These are phyloP conservation scores for Colletotrichum horii DNA, from an alignment of 2,329 filamentous ascomycete species.

Conservation along the genomic window DNA sequence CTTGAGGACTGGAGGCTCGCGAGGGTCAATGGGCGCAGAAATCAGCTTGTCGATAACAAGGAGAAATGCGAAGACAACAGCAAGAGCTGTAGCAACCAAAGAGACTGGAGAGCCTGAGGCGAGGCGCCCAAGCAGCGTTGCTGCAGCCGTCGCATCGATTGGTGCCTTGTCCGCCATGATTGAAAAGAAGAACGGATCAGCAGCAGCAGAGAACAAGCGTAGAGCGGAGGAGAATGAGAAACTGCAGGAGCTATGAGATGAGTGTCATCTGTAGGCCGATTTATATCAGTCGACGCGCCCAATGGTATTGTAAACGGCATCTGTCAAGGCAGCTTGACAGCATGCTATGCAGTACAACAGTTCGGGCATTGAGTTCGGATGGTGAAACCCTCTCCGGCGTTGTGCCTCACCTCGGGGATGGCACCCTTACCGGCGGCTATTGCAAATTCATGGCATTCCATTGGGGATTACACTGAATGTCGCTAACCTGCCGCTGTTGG, in stretches of 20 bases:
- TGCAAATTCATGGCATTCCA: not conserved
- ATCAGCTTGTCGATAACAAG: not conserved
- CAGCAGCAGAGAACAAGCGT: not conserved
- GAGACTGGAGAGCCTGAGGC: not conserved
- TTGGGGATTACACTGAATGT: not conserved
- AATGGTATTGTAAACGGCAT: not conserved
- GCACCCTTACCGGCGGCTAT: not conserved
- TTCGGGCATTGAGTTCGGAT: not conserved
- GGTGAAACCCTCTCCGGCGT: not conserved
- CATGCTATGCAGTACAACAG: not conserved
- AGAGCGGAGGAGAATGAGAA: not conserved
- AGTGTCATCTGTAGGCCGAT: not conserved
- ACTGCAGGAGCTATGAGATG: not conserved
- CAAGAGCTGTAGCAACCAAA: not conserved
- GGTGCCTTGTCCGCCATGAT: not conserved
- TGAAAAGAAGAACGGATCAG: not conserved
- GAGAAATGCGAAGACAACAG: not conserved
- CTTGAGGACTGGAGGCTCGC: conserved; percentile 47
- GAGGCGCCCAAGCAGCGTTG: not conserved
- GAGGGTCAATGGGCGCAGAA: conserved; percentile 28
- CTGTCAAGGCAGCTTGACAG: not conserved
- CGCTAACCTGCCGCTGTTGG: not conserved
- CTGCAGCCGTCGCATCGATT: not conserved
- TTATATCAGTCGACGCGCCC: not conserved
- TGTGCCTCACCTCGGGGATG: not conserved